Percentiles rank a stretch among this genome's conserved stretches.
These are phyloP conservation scores for Acacia confusa DNA, from an alignment of 306 rosid genomes.

Conservation along the genomic window DNA sequence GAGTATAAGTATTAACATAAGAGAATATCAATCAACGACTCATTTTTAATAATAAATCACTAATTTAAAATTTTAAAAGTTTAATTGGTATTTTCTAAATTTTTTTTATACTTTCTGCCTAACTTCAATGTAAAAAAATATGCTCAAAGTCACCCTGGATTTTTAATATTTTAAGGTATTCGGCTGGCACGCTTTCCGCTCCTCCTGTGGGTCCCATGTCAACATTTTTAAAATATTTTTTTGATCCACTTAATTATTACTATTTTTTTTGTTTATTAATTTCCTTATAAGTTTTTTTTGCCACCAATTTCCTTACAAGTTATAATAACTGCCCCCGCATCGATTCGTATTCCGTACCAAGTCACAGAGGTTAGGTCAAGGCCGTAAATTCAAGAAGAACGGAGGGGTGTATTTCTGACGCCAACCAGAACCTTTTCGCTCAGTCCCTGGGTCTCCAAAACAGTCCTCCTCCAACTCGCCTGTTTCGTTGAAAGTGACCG, in stretches of 20 bases:
- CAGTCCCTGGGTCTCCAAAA: conserved; percentile 18
- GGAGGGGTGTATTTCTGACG: conserved; percentile 31
- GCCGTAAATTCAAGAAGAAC: conserved; percentile 27
- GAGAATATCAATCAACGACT: too few species aligned
- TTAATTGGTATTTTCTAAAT: too few species aligned
- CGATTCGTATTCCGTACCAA: background rate
- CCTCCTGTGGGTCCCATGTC: background rate
- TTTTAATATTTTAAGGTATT: background rate
- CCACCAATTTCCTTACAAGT: background rate
- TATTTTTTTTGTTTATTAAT: background rate
- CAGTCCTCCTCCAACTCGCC: conserved; percentile 25
- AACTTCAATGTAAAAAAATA: too few species aligned
- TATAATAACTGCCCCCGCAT: background rate
- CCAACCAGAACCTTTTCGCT: conserved; percentile 13
- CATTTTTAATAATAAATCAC: too few species aligned
- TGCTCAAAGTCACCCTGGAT: too few species aligned
- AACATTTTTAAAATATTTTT: background rate
- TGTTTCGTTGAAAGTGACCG: conserved; percentile 31
- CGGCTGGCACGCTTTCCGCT: background rate
- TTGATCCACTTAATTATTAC: too few species aligned
- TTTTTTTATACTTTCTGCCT: too few species aligned
- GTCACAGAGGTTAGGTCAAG: conserved; percentile 9
- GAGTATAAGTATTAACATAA: too few species aligned
- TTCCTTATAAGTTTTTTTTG: background rate
- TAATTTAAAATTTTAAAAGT: too few species aligned